Evolutionary conservation across 1,139 yeast genomes (phyloP), one percentile per base, ranked within the genome.

Genomic region (Martiniozyma asiatica): DNA sequence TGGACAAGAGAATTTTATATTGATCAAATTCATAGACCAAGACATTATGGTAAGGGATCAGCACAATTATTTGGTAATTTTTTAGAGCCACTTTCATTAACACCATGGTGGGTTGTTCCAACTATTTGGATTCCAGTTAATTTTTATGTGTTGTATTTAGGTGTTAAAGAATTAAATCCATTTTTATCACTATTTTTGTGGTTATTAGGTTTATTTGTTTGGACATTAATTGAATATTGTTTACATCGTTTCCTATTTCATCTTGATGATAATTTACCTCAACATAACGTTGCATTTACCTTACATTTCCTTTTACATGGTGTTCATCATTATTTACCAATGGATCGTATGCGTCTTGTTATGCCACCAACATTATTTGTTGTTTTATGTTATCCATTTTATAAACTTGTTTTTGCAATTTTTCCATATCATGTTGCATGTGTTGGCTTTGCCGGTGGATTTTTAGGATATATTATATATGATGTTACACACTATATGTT

Each of bases 21-120:
- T 50, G 95, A 85, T 52, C 97, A 89, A 58, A 92, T 89, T 26
- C 98, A 89, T 56, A 73, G 96, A 55, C 98, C 98, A 33, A 76
- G 98, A 51, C 98, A 89, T 56, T 78, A 76, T 47, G 84, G 84
- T 41, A 66, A 75, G 45, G 96, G 96, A 8, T 81, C 95, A 3
- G 98, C 98, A 11, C 95, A 87, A 6, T 48, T 78, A 30, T 78
- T 78, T 51, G 87, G 87, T 35, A 75, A 76, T 53, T 71, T 76
- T 51, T 51, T 78, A 31, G 89, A 78, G 51, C 85, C 85, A 4
- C 42, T 77, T 14, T 65, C 81, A 5, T 56, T 69, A 44, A 78
- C 89, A 6, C 68, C 84, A 12, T 77, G 85, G 87, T 78, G 62
- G 56, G 79, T 84, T 14, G 81, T 89, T 26, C 98, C 98, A n/a